Base-by-base conservation (phyloP, 169 alveolate species). In the Cryptosporidium andersoni region DNA sequence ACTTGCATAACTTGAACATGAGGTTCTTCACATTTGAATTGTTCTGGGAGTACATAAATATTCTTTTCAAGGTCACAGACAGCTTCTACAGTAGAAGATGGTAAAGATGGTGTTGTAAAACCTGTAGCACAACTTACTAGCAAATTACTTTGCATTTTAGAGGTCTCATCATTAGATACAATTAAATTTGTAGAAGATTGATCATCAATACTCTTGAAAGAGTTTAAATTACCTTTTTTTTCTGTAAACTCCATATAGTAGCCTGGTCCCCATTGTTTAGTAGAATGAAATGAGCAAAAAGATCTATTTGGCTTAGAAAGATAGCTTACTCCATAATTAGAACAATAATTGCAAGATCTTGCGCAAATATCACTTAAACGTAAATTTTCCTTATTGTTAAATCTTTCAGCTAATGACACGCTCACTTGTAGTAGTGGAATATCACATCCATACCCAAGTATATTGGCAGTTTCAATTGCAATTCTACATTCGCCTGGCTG, bases 321-420 rank as follows among this genome's bases (percentile, higher is more conserved):
- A 5, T 36, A 25, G 3, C 64, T 51, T 25, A 39, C 60, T 25
- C 16, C 48, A 39, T 40, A 7, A 4, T 51, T 51, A 42, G 48
- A 52, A 42, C 81, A 66, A 42, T 66, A 66, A 53, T 66, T 66
- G 14, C 81, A 66, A 43, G 81, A 66, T 66, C 81, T 66, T 8
- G 81, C 65, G 36, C 81, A 66, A 40, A 66, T 65, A 36, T 66
- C 81, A 37, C 81, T 66, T 12, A 66, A 14, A n/a, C 51, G 53
- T 37, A 66, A 60, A 53, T 66, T 52, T n/a, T 66, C 81, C 4
- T 55, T 66, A n/a, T 52, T 65, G 12, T 60, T 56, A 39, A 66
- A 66, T 37, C 81, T 49, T 14, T 66, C 81, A n/a, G 64, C 64
- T 45, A 66, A 53, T 39, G 81, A 66, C 36, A 42, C 43, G 36